These are phyloP conservation scores for Ustilago shanxiensis DNA, from an alignment of 1,284 basidiomycete species.

Conservation along the genomic window DNA sequence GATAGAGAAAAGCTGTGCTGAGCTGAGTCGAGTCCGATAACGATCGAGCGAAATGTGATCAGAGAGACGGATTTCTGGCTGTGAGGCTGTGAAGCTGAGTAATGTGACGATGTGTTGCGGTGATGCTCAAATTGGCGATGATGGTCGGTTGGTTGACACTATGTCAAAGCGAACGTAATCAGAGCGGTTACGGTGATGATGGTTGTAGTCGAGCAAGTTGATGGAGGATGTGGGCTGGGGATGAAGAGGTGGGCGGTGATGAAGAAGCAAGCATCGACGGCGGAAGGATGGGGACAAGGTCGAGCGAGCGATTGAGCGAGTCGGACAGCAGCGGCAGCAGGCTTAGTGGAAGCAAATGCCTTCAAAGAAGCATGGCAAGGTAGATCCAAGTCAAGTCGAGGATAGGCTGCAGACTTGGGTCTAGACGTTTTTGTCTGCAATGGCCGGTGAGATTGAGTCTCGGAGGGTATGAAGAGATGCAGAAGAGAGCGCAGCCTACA, in stretches of 20 bases:
- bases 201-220: not conserved
- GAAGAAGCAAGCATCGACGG: not conserved
- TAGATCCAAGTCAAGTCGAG: not conserved
- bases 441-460: slow-evolving; percentile 1
- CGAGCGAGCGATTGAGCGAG: not conserved
- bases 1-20: not conserved
- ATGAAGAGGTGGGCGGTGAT: slow-evolving; percentile 2
- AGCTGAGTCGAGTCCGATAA: not conserved
- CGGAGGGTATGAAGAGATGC: slow-evolving; percentile 5
- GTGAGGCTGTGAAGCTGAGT: not conserved
- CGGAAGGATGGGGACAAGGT: not conserved
- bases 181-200: not conserved
- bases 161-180: not conserved
- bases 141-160: not conserved
- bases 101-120: not conserved
- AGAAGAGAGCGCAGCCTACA: not conserved
- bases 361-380: not conserved
- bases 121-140: not conserved
- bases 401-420: slow-evolving; percentile 3
- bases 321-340: not conserved
- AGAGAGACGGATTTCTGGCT: too few relatives aligned
- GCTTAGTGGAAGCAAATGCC: not conserved
- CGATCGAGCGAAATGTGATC: too few relatives aligned
- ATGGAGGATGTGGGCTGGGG: not conserved
- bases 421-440: slow-evolving; percentile 8